Base-by-base conservation (phyloP, 441 rosid genomes). In the Sinapis alba region DNA sequence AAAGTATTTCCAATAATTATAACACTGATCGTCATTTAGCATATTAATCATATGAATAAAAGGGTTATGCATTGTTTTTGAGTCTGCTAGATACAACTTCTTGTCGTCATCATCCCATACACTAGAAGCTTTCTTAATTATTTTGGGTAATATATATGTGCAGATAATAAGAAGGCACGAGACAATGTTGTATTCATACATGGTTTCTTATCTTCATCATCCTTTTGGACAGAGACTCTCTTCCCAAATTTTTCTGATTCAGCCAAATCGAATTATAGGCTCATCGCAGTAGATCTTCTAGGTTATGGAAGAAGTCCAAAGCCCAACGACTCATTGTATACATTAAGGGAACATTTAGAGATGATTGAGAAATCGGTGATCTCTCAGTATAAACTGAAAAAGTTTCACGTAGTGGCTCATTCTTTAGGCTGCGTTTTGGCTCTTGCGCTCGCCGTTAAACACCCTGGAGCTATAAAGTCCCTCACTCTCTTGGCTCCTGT, bases 381-480 rank as follows among this genome's bases (percentile, higher is more conserved):
- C 13, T 86, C 87, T 62, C 82, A 85, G 0, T 77, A 88, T 83
- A 76, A 85, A 19, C 91, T 95, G 30, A 88, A 86, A 82, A 84
- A 91, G 16, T 95, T 92, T 83, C 99, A 95, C 87, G 83, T 95
- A 38, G 99, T 95, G 54, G 99, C 99, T 72, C 99, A 95, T 75
- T 95, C 99, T 34, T 78, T 95, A 65, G 99, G 99, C 62, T 95
- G 99, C 86, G 89, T 95, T 76, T 79, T 95, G 82, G 99, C 98
- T 64, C 86, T 95, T 15, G 99, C 99, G 0, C 89, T 95, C 0
- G 97, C 99, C 0, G 98, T 88, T 4, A 95, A 84, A 81, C 86
- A 88, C 73, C 92, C 96, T 0, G 84, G 79, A 60, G 85, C 97
- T 21, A 86, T 95, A 82, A 92, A 91, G 81, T 91, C 99, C 21